phyloP scores from a whole-genome alignment of 2,329 filamentous ascomycete species.

The Aureobasidium sp. region DNA sequence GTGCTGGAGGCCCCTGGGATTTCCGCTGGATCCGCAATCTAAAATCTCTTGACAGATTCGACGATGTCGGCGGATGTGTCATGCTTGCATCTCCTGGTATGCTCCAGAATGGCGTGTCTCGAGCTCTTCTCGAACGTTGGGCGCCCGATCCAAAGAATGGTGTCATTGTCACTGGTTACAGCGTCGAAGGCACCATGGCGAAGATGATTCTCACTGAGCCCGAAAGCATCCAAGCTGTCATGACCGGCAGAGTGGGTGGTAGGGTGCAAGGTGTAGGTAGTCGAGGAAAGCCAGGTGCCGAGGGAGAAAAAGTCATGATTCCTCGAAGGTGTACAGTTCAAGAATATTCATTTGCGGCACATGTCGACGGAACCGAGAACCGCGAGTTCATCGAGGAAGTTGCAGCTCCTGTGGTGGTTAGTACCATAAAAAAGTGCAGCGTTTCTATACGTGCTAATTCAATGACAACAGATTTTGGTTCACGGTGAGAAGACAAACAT shows the following conservation, averaged over 20 bases:
- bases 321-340: slow-evolving; percentile 86
- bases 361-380: slow-evolving; percentile 94
- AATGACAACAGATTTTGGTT: slow-evolving; percentile 65
- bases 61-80: slow-evolving; percentile 89
- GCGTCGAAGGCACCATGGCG: slow-evolving; percentile 96
- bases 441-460: background rate
- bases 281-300: slow-evolving; percentile 55
- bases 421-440: slow-evolving; percentile 31
- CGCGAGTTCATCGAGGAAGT: slow-evolving; percentile 95
- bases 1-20: slow-evolving; percentile 65
- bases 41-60: slow-evolving; percentile 89
- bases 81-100: slow-evolving; percentile 98
- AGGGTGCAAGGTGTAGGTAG: slow-evolving; percentile 45
- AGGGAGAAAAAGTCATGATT: slow-evolving; percentile 84
- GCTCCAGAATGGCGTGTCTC: slow-evolving; percentile 91
- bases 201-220: slow-evolving; percentile 93
- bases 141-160: slow-evolving; percentile 93
- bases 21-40: slow-evolving; percentile 90
- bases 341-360: slow-evolving; percentile 91
- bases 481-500: slow-evolving; percentile 97
- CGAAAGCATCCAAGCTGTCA: slow-evolving; percentile 88
- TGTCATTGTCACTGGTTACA: slow-evolving; percentile 98
- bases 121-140: slow-evolving; percentile 90
- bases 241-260: slow-evolving; percentile 46
- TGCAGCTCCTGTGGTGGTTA: slow-evolving; percentile 79